These are phyloP conservation scores for Colletotrichum cereale DNA, from an alignment of 2,329 filamentous ascomycete genomes.

Conservation along the genomic window DNA sequence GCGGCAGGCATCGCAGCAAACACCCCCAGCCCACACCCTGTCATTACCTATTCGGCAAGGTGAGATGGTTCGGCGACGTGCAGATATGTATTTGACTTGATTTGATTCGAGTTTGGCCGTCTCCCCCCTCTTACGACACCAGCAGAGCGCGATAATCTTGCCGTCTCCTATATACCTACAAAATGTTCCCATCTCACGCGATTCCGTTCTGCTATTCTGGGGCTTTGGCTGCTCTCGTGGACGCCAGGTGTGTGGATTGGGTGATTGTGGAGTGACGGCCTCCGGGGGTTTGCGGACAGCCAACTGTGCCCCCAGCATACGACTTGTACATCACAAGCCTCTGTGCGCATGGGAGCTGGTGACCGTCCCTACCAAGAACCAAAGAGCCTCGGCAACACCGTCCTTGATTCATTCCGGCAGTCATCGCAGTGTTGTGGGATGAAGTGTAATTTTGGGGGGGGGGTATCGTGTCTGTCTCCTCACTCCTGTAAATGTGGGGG, in stretches of 20 bases:
- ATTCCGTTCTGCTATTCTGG: conserved; percentile 12
- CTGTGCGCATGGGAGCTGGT: neutral
- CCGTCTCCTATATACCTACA: conserved; percentile 12
- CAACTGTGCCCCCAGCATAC: neutral
- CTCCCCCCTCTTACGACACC: neutral
- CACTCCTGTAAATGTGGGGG: conserved; percentile 30
- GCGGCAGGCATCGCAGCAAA: conserved; percentile 27
- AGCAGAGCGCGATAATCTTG: neutral
- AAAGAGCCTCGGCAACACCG: neutral
- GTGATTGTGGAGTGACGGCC: conserved; percentile 31
- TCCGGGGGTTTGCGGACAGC: neutral
- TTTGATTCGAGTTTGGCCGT: neutral
- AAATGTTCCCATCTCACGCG: conserved; percentile 21
- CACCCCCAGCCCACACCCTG: conserved; percentile 1
- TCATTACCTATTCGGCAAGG: conserved; percentile 8
- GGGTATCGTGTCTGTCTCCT: conserved; percentile 41
- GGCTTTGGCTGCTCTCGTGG: neutral
- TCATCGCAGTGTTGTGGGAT: conserved; percentile 1
- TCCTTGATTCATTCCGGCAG: neutral
- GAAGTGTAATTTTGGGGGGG: conserved; percentile 41
- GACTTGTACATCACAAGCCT: conserved; percentile 1
- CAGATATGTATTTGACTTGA: neutral
- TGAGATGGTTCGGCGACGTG: neutral
- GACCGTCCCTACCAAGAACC: too few species aligned
- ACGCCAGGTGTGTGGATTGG: conserved; percentile 29